Percentiles rank a stretch among this genome's conserved stretches.
Evolutionary conservation across 2,329 filamentous ascomycete species (phyloP).

Genomic region (Pseudogymnoascus sp.): DNA sequence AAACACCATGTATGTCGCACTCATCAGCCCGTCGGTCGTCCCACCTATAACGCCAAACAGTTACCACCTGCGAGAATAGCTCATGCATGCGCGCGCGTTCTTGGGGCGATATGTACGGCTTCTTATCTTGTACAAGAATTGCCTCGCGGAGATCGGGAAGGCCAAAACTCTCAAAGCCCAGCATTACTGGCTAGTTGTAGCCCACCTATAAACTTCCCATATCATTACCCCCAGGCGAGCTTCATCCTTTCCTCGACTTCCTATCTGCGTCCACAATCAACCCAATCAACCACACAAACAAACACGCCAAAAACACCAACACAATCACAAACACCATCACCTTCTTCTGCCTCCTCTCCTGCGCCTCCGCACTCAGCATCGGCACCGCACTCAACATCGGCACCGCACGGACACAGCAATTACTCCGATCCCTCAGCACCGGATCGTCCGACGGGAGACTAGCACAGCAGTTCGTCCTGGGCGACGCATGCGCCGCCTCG

Average conservation of each 20-base stretch:
- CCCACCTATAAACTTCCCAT: not conserved
- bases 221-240: not conserved
- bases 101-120: too few relatives aligned
- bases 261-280: not conserved
- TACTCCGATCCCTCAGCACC: not conserved
- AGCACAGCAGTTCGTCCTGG: not conserved
- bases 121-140: too few relatives aligned
- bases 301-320: not conserved
- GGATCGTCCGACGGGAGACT: not conserved
- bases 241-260: not conserved
- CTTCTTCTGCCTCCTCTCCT: slow-evolving; percentile 3
- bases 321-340: not conserved
- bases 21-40: not conserved
- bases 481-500: not conserved
- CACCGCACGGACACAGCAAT: not conserved
- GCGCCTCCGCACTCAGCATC: not conserved
- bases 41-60: not conserved
- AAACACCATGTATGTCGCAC: not conserved
- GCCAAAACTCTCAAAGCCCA: too few relatives aligned
- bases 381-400: too few relatives aligned
- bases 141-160: too few relatives aligned
- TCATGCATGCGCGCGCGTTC: too few relatives aligned
- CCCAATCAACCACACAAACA: slow-evolving; percentile 9
- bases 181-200: not conserved
- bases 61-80: too few relatives aligned